Conservation (phyloP, 2,329 filamentous ascomycete genomes). For the Botrytis byssoidea region DNA sequence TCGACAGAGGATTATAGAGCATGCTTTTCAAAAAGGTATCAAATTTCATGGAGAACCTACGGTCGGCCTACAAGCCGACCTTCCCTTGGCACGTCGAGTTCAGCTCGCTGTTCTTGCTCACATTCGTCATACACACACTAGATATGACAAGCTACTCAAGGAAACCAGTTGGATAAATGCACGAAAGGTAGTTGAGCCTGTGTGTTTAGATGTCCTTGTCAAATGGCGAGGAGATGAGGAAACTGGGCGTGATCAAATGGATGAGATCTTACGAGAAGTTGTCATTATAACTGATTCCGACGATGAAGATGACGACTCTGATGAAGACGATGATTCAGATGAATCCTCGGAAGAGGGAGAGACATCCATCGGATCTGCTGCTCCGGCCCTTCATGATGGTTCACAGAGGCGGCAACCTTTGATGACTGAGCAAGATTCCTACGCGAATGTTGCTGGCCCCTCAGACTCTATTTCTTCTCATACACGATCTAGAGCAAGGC, state of each 20-base stretch:
- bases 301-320: conserved; percentile 26
- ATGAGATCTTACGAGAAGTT: conserved; percentile 65
- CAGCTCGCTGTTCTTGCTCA: conserved; percentile 65
- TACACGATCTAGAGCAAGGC: conserved; percentile 9
- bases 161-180: conserved; percentile 60
- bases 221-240: conserved; percentile 73
- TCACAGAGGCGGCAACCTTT: conserved; percentile 13
- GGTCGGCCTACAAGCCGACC: conserved; percentile 56
- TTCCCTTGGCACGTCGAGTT: conserved; percentile 60
- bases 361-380: conserved; percentile 26
- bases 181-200: conserved; percentile 57
- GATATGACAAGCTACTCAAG: conserved; percentile 60
- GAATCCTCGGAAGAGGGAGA: conserved; percentile 28
- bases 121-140: conserved; percentile 64
- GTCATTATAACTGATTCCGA: conserved; percentile 54
- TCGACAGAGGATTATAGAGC: conserved; percentile 59
- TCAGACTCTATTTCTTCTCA: neutral
- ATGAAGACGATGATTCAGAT: conserved; percentile 24
- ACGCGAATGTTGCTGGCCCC: neutral
- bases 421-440: neutral
- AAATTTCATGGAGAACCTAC: conserved; percentile 53
- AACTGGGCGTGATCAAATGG: conserved; percentile 64
- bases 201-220: conserved; percentile 64
- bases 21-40: conserved; percentile 59
- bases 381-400: conserved; percentile 23